Percentiles rank a stretch among this genome's conserved stretches.
phyloP scores from a whole-genome alignment of 352 stramenopile species.

The Phytophthora pistaciae region DNA sequence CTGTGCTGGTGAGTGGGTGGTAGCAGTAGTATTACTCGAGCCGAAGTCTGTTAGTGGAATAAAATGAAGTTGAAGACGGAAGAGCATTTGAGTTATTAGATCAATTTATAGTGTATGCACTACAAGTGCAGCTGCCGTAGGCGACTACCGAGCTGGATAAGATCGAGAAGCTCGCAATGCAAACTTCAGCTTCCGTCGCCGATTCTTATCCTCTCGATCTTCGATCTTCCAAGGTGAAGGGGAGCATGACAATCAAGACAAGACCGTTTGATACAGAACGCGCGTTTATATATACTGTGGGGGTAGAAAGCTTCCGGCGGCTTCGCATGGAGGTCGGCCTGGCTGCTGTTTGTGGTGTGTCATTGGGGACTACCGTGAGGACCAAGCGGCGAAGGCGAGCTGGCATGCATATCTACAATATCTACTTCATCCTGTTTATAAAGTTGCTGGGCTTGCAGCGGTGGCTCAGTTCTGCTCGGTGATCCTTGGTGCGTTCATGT shows the following conservation, averaged over 20 bases:
- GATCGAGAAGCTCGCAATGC: too few species aligned
- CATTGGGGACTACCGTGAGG: not conserved
- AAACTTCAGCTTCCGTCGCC: too few species aligned
- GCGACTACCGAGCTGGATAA: too few species aligned
- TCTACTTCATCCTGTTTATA: slow-evolving; percentile 30
- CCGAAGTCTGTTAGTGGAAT: not conserved
- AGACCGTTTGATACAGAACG: not conserved
- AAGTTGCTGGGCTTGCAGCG: slow-evolving; percentile 2
- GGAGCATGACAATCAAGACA: not conserved
- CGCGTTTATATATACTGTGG: slow-evolving; percentile 16
- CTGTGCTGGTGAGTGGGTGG: slow-evolving; percentile 63
- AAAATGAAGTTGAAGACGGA: too few species aligned
- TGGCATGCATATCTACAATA: slow-evolving; percentile 39
- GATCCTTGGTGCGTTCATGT: slow-evolving; percentile 52
- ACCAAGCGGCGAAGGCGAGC: not conserved
- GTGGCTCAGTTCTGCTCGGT: slow-evolving; percentile 22
- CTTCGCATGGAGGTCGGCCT: slow-evolving; percentile 12
- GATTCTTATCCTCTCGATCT: slow-evolving; percentile 5
- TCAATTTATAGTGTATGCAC: too few species aligned
- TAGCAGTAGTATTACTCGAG: not conserved
- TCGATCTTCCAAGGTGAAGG: not conserved
- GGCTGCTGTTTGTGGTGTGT: slow-evolving; percentile 1
- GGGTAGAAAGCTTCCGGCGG: slow-evolving; percentile 24
- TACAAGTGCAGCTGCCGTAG: too few species aligned
- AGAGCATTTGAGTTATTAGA: too few species aligned